phyloP scores from a whole-genome alignment of 345 rosid species.

The Linum tenue region DNA sequence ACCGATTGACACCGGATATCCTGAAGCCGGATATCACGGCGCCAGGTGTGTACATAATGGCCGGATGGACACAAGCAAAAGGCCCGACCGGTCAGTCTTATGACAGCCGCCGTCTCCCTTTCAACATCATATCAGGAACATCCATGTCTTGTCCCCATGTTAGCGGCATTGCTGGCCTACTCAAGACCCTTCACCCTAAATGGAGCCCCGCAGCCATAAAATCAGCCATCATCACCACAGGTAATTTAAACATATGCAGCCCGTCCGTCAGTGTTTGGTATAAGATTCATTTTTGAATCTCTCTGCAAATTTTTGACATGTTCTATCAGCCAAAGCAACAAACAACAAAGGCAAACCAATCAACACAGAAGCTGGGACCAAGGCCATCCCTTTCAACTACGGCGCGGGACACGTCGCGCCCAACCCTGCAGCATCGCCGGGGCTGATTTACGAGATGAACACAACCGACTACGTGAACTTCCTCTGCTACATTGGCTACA shows the following conservation, averaged over 20 bases:
- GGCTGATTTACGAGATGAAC: conserved; percentile 17
- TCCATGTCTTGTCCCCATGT: conserved; percentile 56
- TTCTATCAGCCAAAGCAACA: conserved; percentile 39
- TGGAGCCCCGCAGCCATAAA: conserved; percentile 46
- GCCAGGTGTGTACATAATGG: conserved; percentile 41
- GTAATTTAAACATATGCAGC: conserved; percentile 25
- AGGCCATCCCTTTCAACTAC: background rate
- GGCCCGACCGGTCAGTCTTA: conserved; percentile 9
- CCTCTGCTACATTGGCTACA: conserved; percentile 16
- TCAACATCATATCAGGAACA: conserved; percentile 29
- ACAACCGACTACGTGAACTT: conserved; percentile 14
- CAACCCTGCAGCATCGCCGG: conserved; percentile 5
- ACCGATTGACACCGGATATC: conserved; percentile 22
- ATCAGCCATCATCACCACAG: conserved; percentile 44
- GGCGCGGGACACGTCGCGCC: background rate
- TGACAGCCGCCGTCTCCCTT: conserved; percentile 29
- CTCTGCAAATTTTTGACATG: conserved; percentile 42
- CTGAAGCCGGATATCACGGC: conserved; percentile 57
- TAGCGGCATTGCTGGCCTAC: conserved; percentile 39
- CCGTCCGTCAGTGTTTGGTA: conserved; percentile 4
- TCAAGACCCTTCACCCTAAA: conserved; percentile 32
- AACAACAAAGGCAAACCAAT: background rate
- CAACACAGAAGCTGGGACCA: background rate
- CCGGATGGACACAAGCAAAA: conserved; percentile 25
- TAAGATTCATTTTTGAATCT: conserved; percentile 38